Percentiles rank a stretch among this genome's conserved stretches.
Evolutionary conservation across 2,329 filamentous ascomycete genomes (phyloP).

Genomic region (Curvularia lunata): DNA sequence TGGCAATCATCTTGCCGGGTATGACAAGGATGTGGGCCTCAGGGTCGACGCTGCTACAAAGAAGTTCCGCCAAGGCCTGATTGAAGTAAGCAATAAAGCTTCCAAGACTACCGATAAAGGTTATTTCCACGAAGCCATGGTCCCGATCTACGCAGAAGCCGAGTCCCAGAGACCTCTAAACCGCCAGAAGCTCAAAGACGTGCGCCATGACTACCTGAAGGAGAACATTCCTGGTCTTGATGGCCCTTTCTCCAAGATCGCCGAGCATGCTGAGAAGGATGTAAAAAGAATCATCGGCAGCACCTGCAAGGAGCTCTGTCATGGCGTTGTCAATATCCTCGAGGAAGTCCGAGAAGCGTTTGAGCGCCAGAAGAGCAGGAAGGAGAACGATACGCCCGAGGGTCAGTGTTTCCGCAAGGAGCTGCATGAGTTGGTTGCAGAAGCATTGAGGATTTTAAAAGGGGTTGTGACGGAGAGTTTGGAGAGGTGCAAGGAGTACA

Average conservation of each 20-base stretch:
- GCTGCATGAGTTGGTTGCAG: constrained; percentile 11
- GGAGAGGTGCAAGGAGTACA: constrained; percentile 16
- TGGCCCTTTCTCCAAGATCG: constrained; percentile 4
- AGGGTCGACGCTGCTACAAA: constrained; percentile 11
- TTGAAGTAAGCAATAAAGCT: background rate
- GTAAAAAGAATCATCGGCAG: background rate
- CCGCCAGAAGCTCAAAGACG: constrained; percentile 6
- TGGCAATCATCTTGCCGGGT: constrained; percentile 1
- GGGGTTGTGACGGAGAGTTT: constrained; percentile 10
- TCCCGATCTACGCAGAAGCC: constrained; percentile 17
- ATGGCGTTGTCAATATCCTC: constrained; percentile 6
- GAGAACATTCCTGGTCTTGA: background rate
- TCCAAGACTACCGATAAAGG: background rate
- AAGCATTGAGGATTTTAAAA: constrained; percentile 12
- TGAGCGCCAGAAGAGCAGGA: constrained; percentile 9
- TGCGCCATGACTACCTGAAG: constrained; percentile 14
- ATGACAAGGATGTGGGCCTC: constrained; percentile 1
- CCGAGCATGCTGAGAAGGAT: background rate
- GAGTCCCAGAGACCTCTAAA: background rate
- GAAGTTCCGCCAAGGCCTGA: constrained; percentile 1
- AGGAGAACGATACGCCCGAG: constrained; percentile 15
- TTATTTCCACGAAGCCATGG: constrained; percentile 24
- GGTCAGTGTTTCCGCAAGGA: constrained; percentile 15
- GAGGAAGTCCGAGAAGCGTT: constrained; percentile 8
- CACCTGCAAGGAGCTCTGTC: background rate